These are phyloP conservation scores for Tephrocybe sp. DNA, from an alignment of 768 basidiomycete species.

Conservation along the genomic window DNA sequence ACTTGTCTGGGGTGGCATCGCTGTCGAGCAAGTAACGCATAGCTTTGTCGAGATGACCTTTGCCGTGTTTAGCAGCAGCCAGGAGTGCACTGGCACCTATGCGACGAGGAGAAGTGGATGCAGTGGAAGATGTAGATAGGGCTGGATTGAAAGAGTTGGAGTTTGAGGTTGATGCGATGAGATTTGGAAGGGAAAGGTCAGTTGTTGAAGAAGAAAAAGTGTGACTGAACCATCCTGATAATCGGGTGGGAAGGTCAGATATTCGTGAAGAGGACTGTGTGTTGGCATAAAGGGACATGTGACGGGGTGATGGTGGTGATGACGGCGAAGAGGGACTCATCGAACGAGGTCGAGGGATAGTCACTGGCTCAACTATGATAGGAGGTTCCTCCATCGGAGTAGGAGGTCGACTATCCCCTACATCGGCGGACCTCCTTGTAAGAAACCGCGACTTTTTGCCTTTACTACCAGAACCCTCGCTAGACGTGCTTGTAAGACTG, in stretches of 20 bases:
- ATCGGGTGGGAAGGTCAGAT: slow-evolving; percentile 68
- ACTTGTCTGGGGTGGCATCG: slow-evolving; percentile 84
- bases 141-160: slow-evolving; percentile 13
- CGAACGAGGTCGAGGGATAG: slow-evolving; percentile 52
- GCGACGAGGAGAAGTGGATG: no score
- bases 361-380: slow-evolving; percentile 63
- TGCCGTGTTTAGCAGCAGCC: slow-evolving; percentile 69
- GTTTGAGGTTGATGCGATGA: slow-evolving; percentile 43
- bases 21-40: slow-evolving; percentile 89
- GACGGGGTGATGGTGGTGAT: slow-evolving; percentile 4
- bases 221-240: slow-evolving; percentile 81
- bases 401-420: neutral
- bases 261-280: slow-evolving; percentile 47
- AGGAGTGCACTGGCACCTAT: slow-evolving; percentile 43
- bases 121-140: neutral
- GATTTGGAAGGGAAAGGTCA: slow-evolving; percentile 63
- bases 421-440: slow-evolving; percentile 17
- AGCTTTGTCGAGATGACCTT: slow-evolving; percentile 77
- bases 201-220: slow-evolving; percentile 70
- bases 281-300: slow-evolving; percentile 39
- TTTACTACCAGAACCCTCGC: slow-evolving; percentile 26
- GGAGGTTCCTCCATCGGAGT: slow-evolving; percentile 46
- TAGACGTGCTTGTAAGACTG: slow-evolving; percentile 30
- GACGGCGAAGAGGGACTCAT: slow-evolving; percentile 39
- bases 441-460: slow-evolving; percentile 32